Percentiles rank a stretch among this genome's conserved stretches.
Conservation (phyloP, 495 filamentous ascomycete species). For the Xylaria flabelliformis region DNA sequence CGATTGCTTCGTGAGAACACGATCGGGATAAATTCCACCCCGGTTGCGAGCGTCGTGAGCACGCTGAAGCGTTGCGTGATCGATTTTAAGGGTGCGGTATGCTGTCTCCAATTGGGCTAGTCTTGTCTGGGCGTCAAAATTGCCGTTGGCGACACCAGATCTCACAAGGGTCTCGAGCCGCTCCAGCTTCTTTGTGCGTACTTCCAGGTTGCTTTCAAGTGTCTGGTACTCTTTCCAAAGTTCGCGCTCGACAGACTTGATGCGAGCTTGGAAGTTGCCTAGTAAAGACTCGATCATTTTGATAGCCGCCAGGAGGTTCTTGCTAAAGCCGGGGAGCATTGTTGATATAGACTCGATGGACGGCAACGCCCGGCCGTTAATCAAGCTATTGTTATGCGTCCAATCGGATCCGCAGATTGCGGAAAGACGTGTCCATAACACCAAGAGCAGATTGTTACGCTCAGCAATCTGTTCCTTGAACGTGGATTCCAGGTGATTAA, state of each 20-base stretch:
- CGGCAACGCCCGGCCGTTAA: slow-evolving; percentile 81
- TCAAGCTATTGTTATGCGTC: slow-evolving; percentile 86
- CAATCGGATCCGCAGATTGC: slow-evolving; percentile 89
- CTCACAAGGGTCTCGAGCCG: slow-evolving; percentile 78
- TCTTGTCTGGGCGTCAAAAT: slow-evolving; percentile 60
- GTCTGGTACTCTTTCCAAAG: slow-evolving; percentile 89
- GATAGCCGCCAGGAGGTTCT: slow-evolving; percentile 84
- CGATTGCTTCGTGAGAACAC: slow-evolving; percentile 30
- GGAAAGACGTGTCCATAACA: slow-evolving; percentile 86
- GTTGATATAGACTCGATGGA: slow-evolving; percentile 81
- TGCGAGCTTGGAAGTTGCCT: slow-evolving; percentile 77
- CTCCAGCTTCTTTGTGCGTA: slow-evolving; percentile 85
- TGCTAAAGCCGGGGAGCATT: slow-evolving; percentile 81
- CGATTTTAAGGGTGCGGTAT: slow-evolving; percentile 82
- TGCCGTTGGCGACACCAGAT: slow-evolving; percentile 53
- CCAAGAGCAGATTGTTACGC: slow-evolving; percentile 84
- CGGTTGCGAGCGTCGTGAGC: slow-evolving; percentile 54
- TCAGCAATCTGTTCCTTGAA: slow-evolving; percentile 87
- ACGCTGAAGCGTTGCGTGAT: slow-evolving; percentile 75
- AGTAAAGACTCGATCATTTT: slow-evolving; percentile 87
- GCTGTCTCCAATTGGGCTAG: slow-evolving; percentile 75
- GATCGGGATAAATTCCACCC: slow-evolving; percentile 35
- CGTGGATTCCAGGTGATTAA: slow-evolving; percentile 73
- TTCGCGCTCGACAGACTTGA: slow-evolving; percentile 84
- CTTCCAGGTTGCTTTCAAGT: slow-evolving; percentile 79